Conservation (phyloP, 345 rosid genomes). For the Psidium friedrichsthalianum region DNA sequence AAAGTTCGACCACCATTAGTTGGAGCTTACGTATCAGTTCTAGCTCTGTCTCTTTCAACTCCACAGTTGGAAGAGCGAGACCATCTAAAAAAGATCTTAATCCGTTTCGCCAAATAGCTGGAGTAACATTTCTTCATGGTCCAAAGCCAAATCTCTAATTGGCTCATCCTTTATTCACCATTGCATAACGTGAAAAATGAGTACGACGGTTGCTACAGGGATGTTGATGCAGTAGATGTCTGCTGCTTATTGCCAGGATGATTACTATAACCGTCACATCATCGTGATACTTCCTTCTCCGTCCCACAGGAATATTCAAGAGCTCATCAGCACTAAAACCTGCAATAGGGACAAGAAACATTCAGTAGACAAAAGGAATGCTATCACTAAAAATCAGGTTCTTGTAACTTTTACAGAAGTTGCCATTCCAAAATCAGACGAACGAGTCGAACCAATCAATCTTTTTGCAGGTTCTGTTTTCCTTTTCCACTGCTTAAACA, state of each 20-base stretch:
- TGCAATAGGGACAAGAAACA: not conserved
- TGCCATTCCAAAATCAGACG: not conserved
- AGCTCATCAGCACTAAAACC: constrained; percentile 9
- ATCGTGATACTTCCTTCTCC: constrained; percentile 13
- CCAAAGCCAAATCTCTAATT: not conserved
- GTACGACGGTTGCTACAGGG: not conserved
- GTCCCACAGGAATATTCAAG: constrained; percentile 4
- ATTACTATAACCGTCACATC: constrained; percentile 15
- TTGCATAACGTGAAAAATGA: not conserved
- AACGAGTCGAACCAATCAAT: not conserved
- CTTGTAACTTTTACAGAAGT: not conserved
- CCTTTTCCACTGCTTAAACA: not conserved
- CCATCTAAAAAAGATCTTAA: not conserved
- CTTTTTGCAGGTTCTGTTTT: not conserved
- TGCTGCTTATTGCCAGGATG: constrained; percentile 7
- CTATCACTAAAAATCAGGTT: not conserved
- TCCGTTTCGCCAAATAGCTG: not conserved
- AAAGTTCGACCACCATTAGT: not conserved
- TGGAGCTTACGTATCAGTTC: not conserved
- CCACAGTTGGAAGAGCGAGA: not conserved
- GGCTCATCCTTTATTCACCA: not conserved
- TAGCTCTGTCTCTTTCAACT: not conserved
- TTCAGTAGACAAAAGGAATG: not conserved
- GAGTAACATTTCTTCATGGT: not conserved
- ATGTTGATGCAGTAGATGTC: constrained; percentile 12